Evolutionary conservation across 345 rosid genomes (phyloP), one percentile per base, ranked within the genome.

Genomic region (Firmiana major): DNA sequence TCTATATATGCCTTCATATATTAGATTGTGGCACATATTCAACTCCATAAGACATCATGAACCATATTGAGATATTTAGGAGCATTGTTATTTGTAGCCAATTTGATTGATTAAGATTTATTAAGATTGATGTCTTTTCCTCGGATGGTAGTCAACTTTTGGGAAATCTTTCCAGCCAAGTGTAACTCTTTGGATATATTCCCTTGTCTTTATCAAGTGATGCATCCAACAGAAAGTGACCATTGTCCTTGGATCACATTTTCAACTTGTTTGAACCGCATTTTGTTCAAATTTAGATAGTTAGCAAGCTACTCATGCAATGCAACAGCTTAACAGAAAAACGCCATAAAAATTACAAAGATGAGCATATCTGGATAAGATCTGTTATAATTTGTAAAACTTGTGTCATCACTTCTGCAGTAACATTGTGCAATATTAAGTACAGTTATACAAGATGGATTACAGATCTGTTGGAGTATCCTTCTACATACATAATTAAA

Each of bases 311-410:
- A 42, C 53, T 21, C 34, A 66, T 42, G 71, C 34, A 57, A 57
- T 21, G 62, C 71, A 66, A 66, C 53, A 66, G 15, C 21, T 67
- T 67, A 67, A 43, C 36, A 67, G 34, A 5, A 67, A 67, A 22
- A 26, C 24, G 38, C 38, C 34, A 45, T 68, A 36, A 43, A 19
- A 43, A 45, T 45, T 65, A 19, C 49, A n/a, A 65, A 65, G 49
- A 65, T 65, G 68, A 22, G 55, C 21, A 24, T 45, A 12, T 24
- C 73, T 43, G n/a, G 54, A 67, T 67, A 43, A 67, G 53, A 43
- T 67, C 53, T 67, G 53, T n/a, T 43, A 67, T 13, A 67, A 67
- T 67, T 63, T 67, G 54, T 45, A 67, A 22, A 67, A 45, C 31
- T 48, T 70, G 7, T 24, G 58, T 48, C 74, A 48, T 26, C 43